phyloP scores from a whole-genome alignment of 495 filamentous ascomycete species.

The Cetradonia linearis region DNA sequence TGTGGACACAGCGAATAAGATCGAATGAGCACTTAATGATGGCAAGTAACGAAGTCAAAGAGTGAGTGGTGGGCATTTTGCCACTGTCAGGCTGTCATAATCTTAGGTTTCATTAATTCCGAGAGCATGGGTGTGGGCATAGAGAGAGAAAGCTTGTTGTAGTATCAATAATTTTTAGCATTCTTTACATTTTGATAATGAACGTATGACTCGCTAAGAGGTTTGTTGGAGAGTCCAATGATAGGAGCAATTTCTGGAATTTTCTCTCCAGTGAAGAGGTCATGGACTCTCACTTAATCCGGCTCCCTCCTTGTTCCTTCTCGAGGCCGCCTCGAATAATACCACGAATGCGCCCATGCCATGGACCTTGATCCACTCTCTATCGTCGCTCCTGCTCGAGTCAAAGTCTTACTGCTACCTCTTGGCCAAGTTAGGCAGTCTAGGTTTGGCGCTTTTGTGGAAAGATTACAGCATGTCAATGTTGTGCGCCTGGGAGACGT shows the following conservation, averaged over 20 bases:
- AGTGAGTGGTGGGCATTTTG: background rate
- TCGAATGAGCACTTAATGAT: too few species aligned
- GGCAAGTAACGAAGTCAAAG: background rate
- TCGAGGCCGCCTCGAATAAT: slow-evolving; percentile 7
- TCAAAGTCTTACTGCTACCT: slow-evolving; percentile 74
- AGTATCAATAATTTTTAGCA: background rate
- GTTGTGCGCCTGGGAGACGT: slow-evolving; percentile 84
- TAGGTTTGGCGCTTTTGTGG: slow-evolving; percentile 68
- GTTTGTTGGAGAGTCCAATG: slow-evolving; percentile 1
- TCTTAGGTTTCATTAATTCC: background rate
- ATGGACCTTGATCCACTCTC: slow-evolving; percentile 83
- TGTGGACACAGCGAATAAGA: too few species aligned
- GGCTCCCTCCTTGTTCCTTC: slow-evolving; percentile 3
- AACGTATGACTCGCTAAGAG: too few species aligned
- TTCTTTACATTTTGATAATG: background rate
- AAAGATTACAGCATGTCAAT: slow-evolving; percentile 66
- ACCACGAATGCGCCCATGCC: slow-evolving; percentile 28
- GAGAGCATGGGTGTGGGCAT: background rate
- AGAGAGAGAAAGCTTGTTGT: background rate
- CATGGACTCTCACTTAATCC: slow-evolving; percentile 15
- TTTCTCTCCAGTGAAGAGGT: slow-evolving; percentile 5
- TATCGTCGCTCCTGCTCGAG: slow-evolving; percentile 77
- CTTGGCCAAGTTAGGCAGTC: slow-evolving; percentile 75
- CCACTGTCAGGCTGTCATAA: slow-evolving; percentile 4
- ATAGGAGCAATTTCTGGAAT: slow-evolving; percentile 8